Evolutionary conservation across 176 grass and related monocot species (phyloP).

Genomic region (Carex kokanica): DNA sequence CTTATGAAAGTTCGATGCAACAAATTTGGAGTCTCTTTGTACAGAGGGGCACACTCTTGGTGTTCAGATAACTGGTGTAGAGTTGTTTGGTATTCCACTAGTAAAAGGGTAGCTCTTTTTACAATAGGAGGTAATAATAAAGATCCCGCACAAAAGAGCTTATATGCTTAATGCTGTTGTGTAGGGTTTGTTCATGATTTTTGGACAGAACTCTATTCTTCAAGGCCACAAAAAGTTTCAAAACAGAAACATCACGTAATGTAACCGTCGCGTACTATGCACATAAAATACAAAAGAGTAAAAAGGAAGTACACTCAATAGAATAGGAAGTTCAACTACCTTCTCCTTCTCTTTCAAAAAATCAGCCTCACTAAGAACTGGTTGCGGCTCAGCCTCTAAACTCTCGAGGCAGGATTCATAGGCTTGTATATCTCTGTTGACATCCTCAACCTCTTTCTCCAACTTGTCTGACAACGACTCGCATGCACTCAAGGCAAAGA

Average conservation of each 20-base stretch:
- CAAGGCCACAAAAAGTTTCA: neutral
- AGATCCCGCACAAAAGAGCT: neutral
- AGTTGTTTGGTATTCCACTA: neutral
- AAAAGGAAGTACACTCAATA: neutral
- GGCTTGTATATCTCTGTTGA: slow-evolving; percentile 77
- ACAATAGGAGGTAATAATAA: neutral
- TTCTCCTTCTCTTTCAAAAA: slow-evolving; percentile 85
- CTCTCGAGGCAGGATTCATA: slow-evolving; percentile 77
- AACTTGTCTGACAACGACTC: slow-evolving; percentile 93
- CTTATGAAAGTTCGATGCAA: neutral
- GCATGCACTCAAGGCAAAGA: slow-evolving; percentile 94
- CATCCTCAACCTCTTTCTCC: slow-evolving; percentile 89
- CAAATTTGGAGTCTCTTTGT: neutral
- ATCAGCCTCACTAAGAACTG: slow-evolving; percentile 64
- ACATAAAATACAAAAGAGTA: neutral
- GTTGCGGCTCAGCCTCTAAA: slow-evolving; percentile 58
- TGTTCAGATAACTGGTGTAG: neutral
- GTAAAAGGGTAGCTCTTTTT: neutral
- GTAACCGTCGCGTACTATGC: neutral
- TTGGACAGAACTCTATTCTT: slow-evolving; percentile 5
- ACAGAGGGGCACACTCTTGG: neutral
- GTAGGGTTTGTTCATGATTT: neutral
- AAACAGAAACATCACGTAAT: neutral
- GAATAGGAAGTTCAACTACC: slow-evolving; percentile 31
- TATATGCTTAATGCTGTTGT: neutral